Evolutionary conservation across 768 basidiomycete genomes (phyloP).

Genomic region (Panaeolus cyanescens): DNA sequence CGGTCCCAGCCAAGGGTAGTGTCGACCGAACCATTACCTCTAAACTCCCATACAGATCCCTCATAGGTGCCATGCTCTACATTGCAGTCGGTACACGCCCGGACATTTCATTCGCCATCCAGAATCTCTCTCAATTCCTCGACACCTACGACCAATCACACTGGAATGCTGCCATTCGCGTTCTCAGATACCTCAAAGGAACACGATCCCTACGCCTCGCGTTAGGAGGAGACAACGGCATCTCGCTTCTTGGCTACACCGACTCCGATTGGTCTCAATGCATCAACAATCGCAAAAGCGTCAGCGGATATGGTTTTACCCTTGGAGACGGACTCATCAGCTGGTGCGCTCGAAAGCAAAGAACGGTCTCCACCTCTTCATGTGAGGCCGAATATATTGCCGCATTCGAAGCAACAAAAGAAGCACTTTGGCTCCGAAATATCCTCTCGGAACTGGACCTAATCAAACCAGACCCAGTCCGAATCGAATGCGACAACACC

Average conservation of each 20-base stretch:
- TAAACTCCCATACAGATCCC: constrained; percentile 19
- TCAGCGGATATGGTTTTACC: constrained; percentile 9
- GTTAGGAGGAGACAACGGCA: too few relatives aligned
- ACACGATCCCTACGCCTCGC: too few relatives aligned
- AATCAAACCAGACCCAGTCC: neutral
- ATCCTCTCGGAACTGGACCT: neutral
- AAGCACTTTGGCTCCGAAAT: constrained; percentile 30
- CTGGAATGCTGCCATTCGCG: constrained; percentile 25
- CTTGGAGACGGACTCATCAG: too few relatives aligned
- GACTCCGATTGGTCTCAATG: constrained; percentile 26
- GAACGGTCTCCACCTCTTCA: constrained; percentile 32
- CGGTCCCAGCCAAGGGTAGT: constrained; percentile 9
- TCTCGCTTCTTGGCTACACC: constrained; percentile 18
- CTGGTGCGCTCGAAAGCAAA: too few relatives aligned
- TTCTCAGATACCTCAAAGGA: constrained; percentile 21
- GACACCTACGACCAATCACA: constrained; percentile 23
- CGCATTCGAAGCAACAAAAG: constrained; percentile 25
- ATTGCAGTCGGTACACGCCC: constrained; percentile 11
- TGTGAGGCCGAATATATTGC: constrained; percentile 42
- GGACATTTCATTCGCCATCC: constrained; percentile 8
- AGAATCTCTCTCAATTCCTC: constrained; percentile 26
- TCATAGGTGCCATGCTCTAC: constrained; percentile 13
- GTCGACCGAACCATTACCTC: neutral
- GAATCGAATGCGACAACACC: constrained; percentile 24
- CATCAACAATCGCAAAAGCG: constrained; percentile 15